Evolutionary conservation across 179 eudicot genomes (phyloP).

Genomic region (Dionaea muscipula): DNA sequence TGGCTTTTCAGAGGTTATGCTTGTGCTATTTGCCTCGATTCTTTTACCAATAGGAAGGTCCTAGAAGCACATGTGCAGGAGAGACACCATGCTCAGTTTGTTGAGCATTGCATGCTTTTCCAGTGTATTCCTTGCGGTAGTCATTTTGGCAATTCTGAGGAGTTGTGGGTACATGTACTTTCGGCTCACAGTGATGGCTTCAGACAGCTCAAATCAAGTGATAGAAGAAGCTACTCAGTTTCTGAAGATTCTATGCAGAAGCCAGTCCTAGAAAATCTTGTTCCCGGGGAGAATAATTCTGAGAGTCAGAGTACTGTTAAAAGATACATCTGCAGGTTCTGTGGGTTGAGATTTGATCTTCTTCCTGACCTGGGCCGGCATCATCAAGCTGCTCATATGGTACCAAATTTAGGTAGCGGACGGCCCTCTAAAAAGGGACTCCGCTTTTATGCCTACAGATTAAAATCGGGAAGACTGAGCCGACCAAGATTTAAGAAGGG

Average conservation of each 20-base stretch:
- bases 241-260: constrained; percentile 23
- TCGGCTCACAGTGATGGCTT: constrained; percentile 56
- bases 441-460: constrained; percentile 53
- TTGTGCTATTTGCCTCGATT: constrained; percentile 91
- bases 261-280: constrained; percentile 15
- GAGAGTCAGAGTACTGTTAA: constrained; percentile 34
- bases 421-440: constrained; percentile 53
- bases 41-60: constrained; percentile 79
- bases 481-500: constrained; percentile 74
- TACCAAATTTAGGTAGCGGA: constrained; percentile 32
- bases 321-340: constrained; percentile 65
- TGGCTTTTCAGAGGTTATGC: constrained; percentile 92
- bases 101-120: constrained; percentile 82
- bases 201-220: constrained; percentile 30
- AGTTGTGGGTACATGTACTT: constrained; percentile 83
- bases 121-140: constrained; percentile 87
- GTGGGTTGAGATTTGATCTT: constrained; percentile 86
- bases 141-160: constrained; percentile 73
- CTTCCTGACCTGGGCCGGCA: constrained; percentile 98
- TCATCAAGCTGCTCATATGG: constrained; percentile 97
- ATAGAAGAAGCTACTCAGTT: constrained; percentile 10
- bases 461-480: constrained; percentile 71
- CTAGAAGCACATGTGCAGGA: constrained; percentile 86
- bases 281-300: constrained; percentile 26
- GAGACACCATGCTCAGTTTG: constrained; percentile 75